Conservation (phyloP, 495 filamentous ascomycete genomes). For the Lasiosphaeris hirsuta region DNA sequence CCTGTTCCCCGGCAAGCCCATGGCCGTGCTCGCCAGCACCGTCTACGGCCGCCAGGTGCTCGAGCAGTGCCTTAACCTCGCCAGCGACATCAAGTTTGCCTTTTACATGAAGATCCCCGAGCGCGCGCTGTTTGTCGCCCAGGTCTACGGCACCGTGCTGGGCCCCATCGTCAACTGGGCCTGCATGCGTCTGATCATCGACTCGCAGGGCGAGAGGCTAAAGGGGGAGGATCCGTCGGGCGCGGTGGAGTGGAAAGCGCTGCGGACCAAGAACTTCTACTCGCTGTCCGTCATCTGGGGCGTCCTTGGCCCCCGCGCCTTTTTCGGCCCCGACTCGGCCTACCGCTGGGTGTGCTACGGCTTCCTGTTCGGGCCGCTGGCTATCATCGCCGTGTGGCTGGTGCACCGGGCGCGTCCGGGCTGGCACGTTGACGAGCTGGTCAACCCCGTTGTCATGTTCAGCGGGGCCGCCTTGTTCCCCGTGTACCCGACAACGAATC, state of each 20-base stretch:
- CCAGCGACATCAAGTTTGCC: slow-evolving; percentile 31
- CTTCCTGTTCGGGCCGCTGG: slow-evolving; percentile 13
- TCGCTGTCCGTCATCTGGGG: slow-evolving; percentile 23
- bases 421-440: slow-evolving; percentile 10
- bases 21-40: slow-evolving; percentile 28
- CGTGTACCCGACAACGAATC: slow-evolving; percentile 19
- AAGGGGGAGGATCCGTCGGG: not conserved
- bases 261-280: slow-evolving; percentile 20
- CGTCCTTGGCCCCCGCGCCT: slow-evolving; percentile 8
- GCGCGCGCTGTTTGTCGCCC: slow-evolving; percentile 32
- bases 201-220: slow-evolving; percentile 8
- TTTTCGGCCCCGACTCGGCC: slow-evolving; percentile 1
- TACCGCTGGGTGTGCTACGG: slow-evolving; percentile 13
- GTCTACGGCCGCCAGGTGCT: slow-evolving; percentile 28
- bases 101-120: slow-evolving; percentile 46
- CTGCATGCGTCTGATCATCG: slow-evolving; percentile 27
- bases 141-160: slow-evolving; percentile 36
- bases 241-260: not conserved
- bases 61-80: slow-evolving; percentile 28
- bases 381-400: not conserved
- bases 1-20: slow-evolving; percentile 24
- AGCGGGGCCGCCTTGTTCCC: slow-evolving; percentile 17
- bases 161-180: slow-evolving; percentile 37
- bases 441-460: slow-evolving; percentile 18
- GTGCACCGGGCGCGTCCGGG: slow-evolving; percentile 11